Percentiles rank a stretch among this genome's conserved stretches.
phyloP scores from a whole-genome alignment of 2,329 filamentous ascomycete species.

The Colletotrichum sp. region DNA sequence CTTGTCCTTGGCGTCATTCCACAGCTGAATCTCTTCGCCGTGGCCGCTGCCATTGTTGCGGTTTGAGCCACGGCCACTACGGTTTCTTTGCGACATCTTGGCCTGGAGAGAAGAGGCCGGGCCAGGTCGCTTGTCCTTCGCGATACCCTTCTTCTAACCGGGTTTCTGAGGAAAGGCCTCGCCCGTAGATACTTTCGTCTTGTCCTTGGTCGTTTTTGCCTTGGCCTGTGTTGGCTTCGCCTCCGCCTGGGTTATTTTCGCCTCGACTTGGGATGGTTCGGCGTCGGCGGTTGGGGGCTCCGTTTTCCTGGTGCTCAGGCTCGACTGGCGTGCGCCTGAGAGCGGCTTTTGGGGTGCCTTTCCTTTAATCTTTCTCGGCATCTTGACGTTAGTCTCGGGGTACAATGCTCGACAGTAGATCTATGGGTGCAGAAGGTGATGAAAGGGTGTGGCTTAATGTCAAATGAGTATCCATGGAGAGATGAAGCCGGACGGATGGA shows the following conservation, averaged over 20 bases:
- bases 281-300: background rate
- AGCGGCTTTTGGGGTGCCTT: background rate
- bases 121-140: background rate
- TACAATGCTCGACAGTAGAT: background rate
- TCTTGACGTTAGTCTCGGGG: background rate
- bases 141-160: background rate
- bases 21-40: constrained; percentile 49
- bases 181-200: background rate
- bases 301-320: background rate
- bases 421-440: background rate
- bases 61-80: constrained; percentile 48
- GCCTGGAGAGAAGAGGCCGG: background rate
- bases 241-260: background rate
- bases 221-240: background rate
- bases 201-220: background rate
- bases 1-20: constrained; percentile 45
- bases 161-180: background rate
- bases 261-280: background rate
- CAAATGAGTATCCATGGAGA: background rate
- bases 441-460: background rate
- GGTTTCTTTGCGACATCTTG: constrained; percentile 49
- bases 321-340: background rate
- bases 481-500: background rate
- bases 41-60: constrained; percentile 47
- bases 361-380: background rate